Evolutionary conservation across 768 basidiomycete species (phyloP).

Genomic region (Multifurca ochricompacta): DNA sequence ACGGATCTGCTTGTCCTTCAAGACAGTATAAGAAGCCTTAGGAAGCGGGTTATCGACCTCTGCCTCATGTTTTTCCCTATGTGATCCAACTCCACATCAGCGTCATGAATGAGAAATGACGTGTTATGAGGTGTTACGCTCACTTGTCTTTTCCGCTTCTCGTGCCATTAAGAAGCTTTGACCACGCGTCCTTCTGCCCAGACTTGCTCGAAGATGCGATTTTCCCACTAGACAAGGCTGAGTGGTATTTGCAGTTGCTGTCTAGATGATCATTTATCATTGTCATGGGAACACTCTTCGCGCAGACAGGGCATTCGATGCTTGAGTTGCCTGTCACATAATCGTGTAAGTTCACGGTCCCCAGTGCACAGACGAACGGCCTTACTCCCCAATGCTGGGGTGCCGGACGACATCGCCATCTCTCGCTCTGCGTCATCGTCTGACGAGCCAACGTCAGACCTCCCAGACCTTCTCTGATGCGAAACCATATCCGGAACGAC

Average conservation of each 20-base stretch:
- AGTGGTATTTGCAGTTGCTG: conserved; percentile 25
- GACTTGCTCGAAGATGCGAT: conserved; percentile 7
- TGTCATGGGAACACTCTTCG: conserved; percentile 22
- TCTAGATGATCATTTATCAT: conserved; percentile 32
- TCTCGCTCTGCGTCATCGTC: background rate
- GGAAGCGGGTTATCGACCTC: conserved; percentile 11
- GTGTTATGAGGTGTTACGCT: background rate
- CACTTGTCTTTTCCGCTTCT: conserved; percentile 19
- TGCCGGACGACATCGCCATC: background rate
- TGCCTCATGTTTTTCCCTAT: background rate
- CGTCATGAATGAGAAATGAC: background rate
- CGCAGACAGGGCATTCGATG: conserved; percentile 10
- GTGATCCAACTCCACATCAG: background rate
- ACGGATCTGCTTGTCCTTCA: conserved; percentile 23
- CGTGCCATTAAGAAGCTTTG: conserved; percentile 15
- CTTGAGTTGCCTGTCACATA: background rate
- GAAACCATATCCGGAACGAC: background rate
- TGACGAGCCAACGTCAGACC: background rate
- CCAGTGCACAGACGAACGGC: background rate
- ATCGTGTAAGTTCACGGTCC: background rate
- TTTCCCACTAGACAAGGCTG: background rate
- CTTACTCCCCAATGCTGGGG: background rate
- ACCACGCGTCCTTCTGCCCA: conserved; percentile 19
- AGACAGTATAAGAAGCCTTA: conserved; percentile 24
- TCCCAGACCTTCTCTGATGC: background rate